Percentiles rank a stretch among this genome's conserved stretches.
These are phyloP conservation scores for Lolium perenne DNA, from an alignment of 176 grass and related monocot species.

Conservation along the genomic window DNA sequence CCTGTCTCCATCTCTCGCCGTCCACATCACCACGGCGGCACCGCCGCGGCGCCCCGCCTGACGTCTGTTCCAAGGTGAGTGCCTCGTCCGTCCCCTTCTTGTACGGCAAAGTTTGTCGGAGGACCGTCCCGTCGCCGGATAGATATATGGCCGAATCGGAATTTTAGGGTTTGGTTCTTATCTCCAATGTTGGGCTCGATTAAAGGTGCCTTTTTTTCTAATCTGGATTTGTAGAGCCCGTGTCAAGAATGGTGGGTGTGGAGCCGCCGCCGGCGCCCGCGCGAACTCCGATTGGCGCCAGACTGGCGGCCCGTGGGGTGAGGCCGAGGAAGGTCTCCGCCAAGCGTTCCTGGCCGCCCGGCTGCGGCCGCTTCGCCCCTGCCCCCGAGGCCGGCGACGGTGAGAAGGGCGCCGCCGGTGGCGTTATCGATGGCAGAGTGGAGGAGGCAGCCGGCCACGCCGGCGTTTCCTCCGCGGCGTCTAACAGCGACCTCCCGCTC, in stretches of 20 bases:
- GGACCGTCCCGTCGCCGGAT: background rate
- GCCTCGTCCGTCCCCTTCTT: background rate
- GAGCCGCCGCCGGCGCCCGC: slow-evolving; percentile 34
- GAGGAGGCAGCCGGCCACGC: background rate
- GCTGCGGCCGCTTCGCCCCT: slow-evolving; percentile 50
- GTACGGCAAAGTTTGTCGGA: background rate
- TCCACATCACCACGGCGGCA: background rate
- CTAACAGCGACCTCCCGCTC: background rate
- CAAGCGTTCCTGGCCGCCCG: slow-evolving; percentile 52
- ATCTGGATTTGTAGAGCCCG: slow-evolving; percentile 42
- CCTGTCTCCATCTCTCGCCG: background rate
- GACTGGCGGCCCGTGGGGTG: background rate
- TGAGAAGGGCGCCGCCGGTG: background rate
- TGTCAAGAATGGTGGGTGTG: slow-evolving; percentile 38
- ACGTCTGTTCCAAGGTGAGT: background rate
- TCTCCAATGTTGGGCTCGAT: background rate
- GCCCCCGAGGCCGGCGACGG: background rate
- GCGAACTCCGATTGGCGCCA: background rate
- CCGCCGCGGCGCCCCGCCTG: background rate
- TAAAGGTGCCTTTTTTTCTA: background rate
- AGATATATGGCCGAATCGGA: background rate
- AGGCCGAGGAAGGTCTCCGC: slow-evolving; percentile 35
- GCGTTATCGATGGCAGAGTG: background rate
- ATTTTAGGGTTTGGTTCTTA: slow-evolving; percentile 35
- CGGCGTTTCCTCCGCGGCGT: background rate